Evolutionary conservation across 148 eudicot genomes (phyloP).

Genomic region (Rhododendron ovatum): DNA sequence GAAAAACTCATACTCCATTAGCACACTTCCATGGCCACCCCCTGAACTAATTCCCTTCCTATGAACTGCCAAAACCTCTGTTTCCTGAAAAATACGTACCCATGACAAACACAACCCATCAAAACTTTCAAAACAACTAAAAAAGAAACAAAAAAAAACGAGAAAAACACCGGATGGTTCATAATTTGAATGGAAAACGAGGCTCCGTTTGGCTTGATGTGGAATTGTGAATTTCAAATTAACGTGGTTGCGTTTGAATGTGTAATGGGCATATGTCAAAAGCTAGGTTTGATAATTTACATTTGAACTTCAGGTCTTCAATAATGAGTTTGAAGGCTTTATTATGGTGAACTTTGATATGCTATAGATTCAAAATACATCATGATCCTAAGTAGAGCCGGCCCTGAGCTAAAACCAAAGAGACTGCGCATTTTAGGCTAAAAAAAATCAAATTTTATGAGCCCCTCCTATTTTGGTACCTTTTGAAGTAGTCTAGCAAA

Average conservation of each 20-base stretch:
- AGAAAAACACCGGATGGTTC: neutral
- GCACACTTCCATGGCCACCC: slow-evolving; percentile 12
- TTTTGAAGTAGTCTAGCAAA: too few species aligned
- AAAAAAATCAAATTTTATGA: too few species aligned
- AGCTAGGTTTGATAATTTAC: neutral
- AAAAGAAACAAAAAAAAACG: neutral
- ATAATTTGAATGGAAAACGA: neutral
- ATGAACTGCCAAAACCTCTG: slow-evolving; percentile 44
- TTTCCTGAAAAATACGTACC: slow-evolving; percentile 8
- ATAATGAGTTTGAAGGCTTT: neutral
- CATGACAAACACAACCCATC: neutral
- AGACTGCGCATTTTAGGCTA: too few species aligned
- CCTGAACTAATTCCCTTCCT: slow-evolving; percentile 19
- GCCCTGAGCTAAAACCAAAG: too few species aligned
- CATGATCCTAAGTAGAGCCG: too few species aligned
- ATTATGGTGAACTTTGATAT: too few species aligned
- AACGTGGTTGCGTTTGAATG: neutral
- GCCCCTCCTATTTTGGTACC: too few species aligned
- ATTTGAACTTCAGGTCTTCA: neutral
- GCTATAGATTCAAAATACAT: neutral
- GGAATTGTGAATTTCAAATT: neutral
- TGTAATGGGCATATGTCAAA: neutral
- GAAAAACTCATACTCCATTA: slow-evolving; percentile 65
- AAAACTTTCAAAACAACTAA: too few species aligned
- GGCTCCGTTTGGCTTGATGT: neutral